phyloP scores from a whole-genome alignment of 768 basidiomycete genomes.

The Punctularia strigosozonata region DNA sequence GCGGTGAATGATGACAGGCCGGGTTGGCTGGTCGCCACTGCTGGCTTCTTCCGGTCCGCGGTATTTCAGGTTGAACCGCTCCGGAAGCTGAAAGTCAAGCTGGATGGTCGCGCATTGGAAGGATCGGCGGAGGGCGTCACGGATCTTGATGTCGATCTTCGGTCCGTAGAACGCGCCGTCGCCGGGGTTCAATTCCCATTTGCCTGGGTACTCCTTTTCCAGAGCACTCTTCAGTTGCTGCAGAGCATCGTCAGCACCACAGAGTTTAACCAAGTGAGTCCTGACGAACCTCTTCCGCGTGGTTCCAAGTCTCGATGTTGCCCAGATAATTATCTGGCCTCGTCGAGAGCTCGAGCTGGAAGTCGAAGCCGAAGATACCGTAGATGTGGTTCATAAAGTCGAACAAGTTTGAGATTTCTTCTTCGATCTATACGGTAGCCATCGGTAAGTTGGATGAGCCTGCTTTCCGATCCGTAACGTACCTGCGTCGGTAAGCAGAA shows the following conservation, averaged over 20 bases:
- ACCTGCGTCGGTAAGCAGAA: slow-evolving; percentile 95
- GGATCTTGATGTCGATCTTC: slow-evolving; percentile 96
- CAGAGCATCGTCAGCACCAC: background rate
- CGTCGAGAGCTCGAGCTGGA: slow-evolving; percentile 89
- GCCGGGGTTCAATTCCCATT: slow-evolving; percentile 89
- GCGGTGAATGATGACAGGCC: slow-evolving; percentile 97
- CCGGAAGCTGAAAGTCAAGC: slow-evolving; percentile 96
- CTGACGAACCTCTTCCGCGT: slow-evolving; percentile 62
- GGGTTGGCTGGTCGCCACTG: slow-evolving; percentile 39
- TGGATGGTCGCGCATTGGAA: slow-evolving; percentile 99
- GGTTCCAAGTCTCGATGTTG: slow-evolving; percentile 79
- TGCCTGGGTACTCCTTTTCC: slow-evolving; percentile 74
- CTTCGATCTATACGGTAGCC: slow-evolving; percentile 47
- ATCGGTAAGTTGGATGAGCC: slow-evolving; percentile 1
- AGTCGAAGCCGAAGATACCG: slow-evolving; percentile 89
- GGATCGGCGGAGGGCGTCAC: slow-evolving; percentile 82
- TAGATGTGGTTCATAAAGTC: slow-evolving; percentile 95
- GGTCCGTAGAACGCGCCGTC: slow-evolving; percentile 99
- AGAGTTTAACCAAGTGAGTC: no score
- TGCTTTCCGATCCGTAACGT: slow-evolving; percentile 8
- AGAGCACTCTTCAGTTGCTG: slow-evolving; percentile 81
- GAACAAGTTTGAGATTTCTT: slow-evolving; percentile 79
- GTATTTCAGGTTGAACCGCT: slow-evolving; percentile 92
- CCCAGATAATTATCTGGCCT: slow-evolving; percentile 93
- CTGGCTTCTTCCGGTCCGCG: slow-evolving; percentile 64